Evolutionary conservation across 495 filamentous ascomycete species (phyloP), one percentile per base, ranked within the genome.

Genomic region (Thermothielavioides terrestris): DNA sequence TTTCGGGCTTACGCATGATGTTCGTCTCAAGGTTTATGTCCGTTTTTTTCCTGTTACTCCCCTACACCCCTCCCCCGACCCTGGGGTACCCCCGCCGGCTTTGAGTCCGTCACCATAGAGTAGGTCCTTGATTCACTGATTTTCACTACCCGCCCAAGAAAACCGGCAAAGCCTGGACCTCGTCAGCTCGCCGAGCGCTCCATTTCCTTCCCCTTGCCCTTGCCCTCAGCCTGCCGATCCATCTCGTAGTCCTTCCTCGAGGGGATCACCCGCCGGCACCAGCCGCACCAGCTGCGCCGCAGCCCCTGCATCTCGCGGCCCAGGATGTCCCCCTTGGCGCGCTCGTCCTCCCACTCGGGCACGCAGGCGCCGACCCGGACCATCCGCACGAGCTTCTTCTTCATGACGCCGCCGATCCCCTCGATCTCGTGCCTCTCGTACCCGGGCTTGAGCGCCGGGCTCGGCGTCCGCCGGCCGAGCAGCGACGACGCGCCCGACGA

Each of bases 381-480:
- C 58, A 83, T 79, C 55, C 83, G 82, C 64, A 87, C 84, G 7
- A 81, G 68, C 67, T 87, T 91, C 50, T 82, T 84, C 74, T 91
- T 94, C 40, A 94, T 78, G 9, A 81, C 73, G 0, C 89, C 89
- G 12, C 89, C 89, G 27, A 95, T 79, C 4, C 89, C 89, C 58
- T 92, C 86, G 54, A 94, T 81, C 65, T 95, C 89, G 61, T 91
- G 87, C 23, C 81, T 71, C 54, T 78, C 77, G 61, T 94, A 94
- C 15, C 89, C 88, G 2, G 77, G 72, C 14, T 73, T 67, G 40
- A 78, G 63, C 6, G 55, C 56, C 48, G 72, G 68, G 21, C 66
- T 70, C 1, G 70, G 68, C 17, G 68, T 69, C 30, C 69, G 50
- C 21, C 64, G 54, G 21, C 58, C 47, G 6, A 26, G 44, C 2